phyloP scores from a whole-genome alignment of 208 protist genomes.

The Herpetomonas tarakana region DNA sequence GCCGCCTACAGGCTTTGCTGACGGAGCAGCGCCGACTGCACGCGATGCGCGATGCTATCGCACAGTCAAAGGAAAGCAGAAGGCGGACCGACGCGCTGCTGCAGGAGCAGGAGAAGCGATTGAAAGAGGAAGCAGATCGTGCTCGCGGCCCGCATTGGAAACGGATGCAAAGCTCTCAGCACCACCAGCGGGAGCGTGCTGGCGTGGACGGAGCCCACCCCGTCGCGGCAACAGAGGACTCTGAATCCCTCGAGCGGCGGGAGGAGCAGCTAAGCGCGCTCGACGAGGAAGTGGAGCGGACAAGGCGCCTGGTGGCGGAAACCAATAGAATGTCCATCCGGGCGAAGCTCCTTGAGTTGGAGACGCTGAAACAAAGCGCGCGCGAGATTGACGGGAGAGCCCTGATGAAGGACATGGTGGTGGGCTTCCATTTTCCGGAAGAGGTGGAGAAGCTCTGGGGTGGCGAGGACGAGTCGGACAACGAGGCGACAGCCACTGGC shows the following conservation, averaged over 20 bases:
- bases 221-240: too few relatives aligned
- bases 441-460: constrained; percentile 59
- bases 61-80: constrained; percentile 24
- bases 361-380: constrained; percentile 40
- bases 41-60: constrained; percentile 28
- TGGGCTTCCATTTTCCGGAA: constrained; percentile 36
- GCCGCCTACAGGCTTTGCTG: constrained; percentile 32
- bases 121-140: background rate
- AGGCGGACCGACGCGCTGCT: constrained; percentile 13
- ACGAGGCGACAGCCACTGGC: background rate
- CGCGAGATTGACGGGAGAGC: constrained; percentile 32
- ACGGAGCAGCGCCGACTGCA: constrained; percentile 47
- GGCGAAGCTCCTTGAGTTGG: constrained; percentile 56
- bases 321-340: constrained; percentile 46
- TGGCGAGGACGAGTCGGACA: background rate
- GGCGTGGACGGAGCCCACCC: background rate
- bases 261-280: constrained; percentile 4
- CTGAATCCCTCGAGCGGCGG: too few relatives aligned
- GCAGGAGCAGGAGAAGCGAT: background rate
- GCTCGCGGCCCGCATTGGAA: background rate
- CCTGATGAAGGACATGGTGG: constrained; percentile 27
- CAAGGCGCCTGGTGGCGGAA: constrained; percentile 28
- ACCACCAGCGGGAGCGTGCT: too few relatives aligned
- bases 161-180: background rate
- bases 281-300: constrained; percentile 41